Evolutionary conservation across 164 flowering plant species (phyloP).

Genomic region (Liriodendron chinense): DNA sequence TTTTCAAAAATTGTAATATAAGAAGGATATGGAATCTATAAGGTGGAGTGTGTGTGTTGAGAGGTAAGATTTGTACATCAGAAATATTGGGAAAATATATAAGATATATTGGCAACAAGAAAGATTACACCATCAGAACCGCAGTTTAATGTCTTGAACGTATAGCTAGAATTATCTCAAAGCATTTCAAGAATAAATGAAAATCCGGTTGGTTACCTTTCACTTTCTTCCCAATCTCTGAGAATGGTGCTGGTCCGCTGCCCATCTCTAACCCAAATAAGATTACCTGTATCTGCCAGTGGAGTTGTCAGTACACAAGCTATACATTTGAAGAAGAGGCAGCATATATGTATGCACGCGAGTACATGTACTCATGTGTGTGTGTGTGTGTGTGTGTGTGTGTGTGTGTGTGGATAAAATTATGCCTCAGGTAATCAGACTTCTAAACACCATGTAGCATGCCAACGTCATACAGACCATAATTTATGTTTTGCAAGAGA

Average conservation of each 20-base stretch:
- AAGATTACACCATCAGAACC: neutral
- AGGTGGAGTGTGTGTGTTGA: neutral
- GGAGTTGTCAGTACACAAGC: neutral
- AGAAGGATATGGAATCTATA: neutral
- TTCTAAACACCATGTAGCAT: neutral
- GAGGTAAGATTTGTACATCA: too few relatives aligned
- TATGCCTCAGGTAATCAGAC: neutral
- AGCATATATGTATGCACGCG: neutral
- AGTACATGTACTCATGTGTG: neutral
- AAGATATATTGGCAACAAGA: neutral
- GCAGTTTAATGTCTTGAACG: neutral
- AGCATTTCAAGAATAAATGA: neutral
- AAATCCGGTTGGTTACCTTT: slow-evolving; percentile 33
- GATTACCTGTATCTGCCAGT: neutral
- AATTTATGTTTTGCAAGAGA: too few relatives aligned
- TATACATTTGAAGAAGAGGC: neutral
- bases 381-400: neutral
- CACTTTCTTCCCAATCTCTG: slow-evolving; percentile 54
- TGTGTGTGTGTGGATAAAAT: neutral
- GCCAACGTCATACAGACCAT: too few relatives aligned
- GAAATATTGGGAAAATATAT: too few relatives aligned
- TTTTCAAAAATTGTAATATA: neutral
- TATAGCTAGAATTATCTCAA: neutral
- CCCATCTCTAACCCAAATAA: slow-evolving; percentile 31
- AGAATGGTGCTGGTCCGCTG: slow-evolving; percentile 51